Base-by-base conservation (phyloP, 179 eudicot genomes). In the Drosera spatulata region DNA sequence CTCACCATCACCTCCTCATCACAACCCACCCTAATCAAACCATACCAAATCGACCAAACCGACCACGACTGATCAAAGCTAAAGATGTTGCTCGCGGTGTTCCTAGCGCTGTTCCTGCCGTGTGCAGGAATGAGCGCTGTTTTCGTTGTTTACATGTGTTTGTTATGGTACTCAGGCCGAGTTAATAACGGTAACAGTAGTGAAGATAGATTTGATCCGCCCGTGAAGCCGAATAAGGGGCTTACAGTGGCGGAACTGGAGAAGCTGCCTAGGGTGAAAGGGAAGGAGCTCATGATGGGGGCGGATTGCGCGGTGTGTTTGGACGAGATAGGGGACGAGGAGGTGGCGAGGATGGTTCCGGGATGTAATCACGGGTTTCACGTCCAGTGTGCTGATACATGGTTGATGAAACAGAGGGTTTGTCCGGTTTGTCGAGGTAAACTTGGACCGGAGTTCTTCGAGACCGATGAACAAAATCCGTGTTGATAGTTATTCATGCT, bases 101-200 rank as follows among this genome's bases (percentile, higher is more conserved):
- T 83, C 58, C 66, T 91, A 8, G 96, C 97, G 0, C 74, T 91
- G 46, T 88, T 91, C 56, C 82, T 91, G 0, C 95, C 96, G 1
- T 91, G 95, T 67, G 88, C 80, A 2, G 91, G 88, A 10, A 85
- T 91, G 95, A 80, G 86, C 66, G 84, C 72, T 0, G 85, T 88
- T 4, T 85, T 91, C 70, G 53, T 85, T 5, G 83, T 91, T 8
- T 91, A 91, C 81, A 66, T 85, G 47, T 85, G 91, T 14, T 50
- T 91, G 13, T 42, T 88, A 0, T 91, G 91, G 80, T 84, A 69
- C 75, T 75, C 85, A 3, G 38, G 54, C 59, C 0, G 67, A 57
- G 9, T 22, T 1, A 22, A 22, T 22, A 22, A 49, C 61, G 5
- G 68, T 50, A 13, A 41, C 6, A 44, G 41, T 53, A 43, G 37